Base-by-base conservation (phyloP, 169 alveolate species). In the Amoebophrya sp. region DNA sequence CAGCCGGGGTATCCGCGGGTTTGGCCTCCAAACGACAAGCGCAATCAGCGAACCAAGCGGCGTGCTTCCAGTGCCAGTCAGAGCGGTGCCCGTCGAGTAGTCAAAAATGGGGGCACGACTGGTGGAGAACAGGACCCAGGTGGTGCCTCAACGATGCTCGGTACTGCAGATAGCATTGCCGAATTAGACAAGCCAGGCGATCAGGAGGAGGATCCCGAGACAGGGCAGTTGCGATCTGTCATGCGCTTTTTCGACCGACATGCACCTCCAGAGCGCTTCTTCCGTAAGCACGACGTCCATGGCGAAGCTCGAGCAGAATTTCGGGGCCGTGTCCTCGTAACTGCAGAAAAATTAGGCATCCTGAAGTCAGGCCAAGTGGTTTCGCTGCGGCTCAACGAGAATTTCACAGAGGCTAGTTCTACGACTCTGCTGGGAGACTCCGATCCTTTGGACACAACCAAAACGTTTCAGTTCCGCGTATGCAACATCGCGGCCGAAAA, bases 1-100 rank as follows among this genome's bases (percentile, higher is more conserved):
- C 83, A 65, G 83, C 83, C 83, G 33, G 83, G 83, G 38, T 65
- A 65, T 18, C 83, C 83, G 83, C 83, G 33, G 33, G n/a, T 65
- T 65, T 65, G 83, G 83, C 83, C 65, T 6, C 83, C 83, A 36
- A 0, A 6, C 39, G 36, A 18, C 2, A 26, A 26, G 83, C 3
- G 26, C 39, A 12, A n/a, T n/a, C n/a, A n/a, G n/a, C n/a, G n/a
- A n/a, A n/a, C n/a, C n/a, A n/a, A n/a, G n/a, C n/a, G n/a, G n/a
- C n/a, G n/a, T n/a, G n/a, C n/a, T n/a, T n/a, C n/a, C n/a, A n/a
- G n/a, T n/a, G n/a, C n/a, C n/a, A n/a, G n/a, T n/a, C n/a, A n/a
- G n/a, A n/a, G n/a, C n/a, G n/a, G n/a, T n/a, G n/a, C n/a, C n/a
- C n/a, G n/a, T n/a, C n/a, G n/a, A n/a, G n/a, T n/a, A n/a, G n/a